These are phyloP conservation scores for Aspergillus ruber DNA, from an alignment of 2,329 filamentous ascomycete species.

Conservation along the genomic window DNA sequence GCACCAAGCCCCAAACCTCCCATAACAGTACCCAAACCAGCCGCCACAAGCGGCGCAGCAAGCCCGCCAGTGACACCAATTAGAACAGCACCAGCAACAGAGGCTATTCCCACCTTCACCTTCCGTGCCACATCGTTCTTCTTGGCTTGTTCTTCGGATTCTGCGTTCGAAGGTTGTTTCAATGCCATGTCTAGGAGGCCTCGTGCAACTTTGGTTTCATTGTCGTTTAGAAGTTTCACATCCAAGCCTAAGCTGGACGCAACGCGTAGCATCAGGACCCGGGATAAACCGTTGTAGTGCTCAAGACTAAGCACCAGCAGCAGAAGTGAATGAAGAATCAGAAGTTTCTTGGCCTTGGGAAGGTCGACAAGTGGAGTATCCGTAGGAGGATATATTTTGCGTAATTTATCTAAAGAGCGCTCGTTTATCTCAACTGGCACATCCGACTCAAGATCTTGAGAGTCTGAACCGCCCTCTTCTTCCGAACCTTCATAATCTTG, in stretches of 20 bases:
- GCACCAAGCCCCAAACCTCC: conserved; percentile 69
- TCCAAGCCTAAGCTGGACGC: conserved; percentile 66
- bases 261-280: conserved; percentile 63
- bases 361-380: conserved; percentile 49
- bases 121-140: conserved; percentile 59
- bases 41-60: conserved; percentile 68
- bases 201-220: conserved; percentile 69
- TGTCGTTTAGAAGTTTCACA: conserved; percentile 56
- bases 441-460: conserved; percentile 15
- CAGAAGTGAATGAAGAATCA: conserved; percentile 66
- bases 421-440: conserved; percentile 18
- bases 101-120: conserved; percentile 80
- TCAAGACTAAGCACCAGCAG: conserved; percentile 70
- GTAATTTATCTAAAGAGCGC: conserved; percentile 21
- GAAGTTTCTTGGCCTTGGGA: conserved; percentile 44
- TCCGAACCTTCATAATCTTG: conserved; percentile 38
- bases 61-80: conserved; percentile 78
- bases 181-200: conserved; percentile 70
- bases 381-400: conserved; percentile 50
- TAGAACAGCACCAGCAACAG: conserved; percentile 77
- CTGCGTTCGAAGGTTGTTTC: conserved; percentile 68
- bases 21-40: conserved; percentile 72
- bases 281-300: conserved; percentile 68
- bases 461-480: conserved; percentile 22
- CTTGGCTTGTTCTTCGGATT: conserved; percentile 65